Conservation (phyloP, 371 early-diverging fungal species). For the Zychaea mexicana region DNA sequence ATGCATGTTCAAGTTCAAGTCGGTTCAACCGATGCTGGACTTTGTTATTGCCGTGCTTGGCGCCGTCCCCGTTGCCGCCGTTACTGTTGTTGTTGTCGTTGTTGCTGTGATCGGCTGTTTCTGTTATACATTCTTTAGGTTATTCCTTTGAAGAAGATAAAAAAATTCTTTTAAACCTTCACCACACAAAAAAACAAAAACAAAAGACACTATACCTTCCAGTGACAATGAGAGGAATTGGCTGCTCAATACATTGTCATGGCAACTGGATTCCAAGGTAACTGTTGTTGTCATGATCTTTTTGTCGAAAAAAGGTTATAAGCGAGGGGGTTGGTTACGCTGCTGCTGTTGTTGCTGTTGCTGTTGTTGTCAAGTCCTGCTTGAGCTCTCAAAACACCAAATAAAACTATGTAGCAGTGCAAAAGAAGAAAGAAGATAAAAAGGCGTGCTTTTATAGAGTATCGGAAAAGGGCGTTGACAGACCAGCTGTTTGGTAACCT, state of each 20-base stretch:
- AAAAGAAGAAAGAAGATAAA: constrained; percentile 1
- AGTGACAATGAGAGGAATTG: not conserved
- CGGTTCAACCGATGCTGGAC: constrained; percentile 17
- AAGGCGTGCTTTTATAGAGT: not conserved
- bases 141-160: too few relatives aligned
- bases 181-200: not conserved
- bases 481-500: not conserved
- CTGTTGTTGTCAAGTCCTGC: not conserved
- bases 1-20: constrained; percentile 46
- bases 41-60: not conserved
- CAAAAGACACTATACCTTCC: not conserved
- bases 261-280: not conserved
- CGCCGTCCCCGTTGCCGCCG: not conserved
- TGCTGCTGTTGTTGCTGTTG: not conserved
- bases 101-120: not conserved
- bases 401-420: not conserved
- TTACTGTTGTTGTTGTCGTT: not conserved
- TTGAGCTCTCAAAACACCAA: not conserved
- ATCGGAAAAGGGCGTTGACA: not conserved
- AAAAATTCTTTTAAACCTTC: too few relatives aligned
- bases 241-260: not conserved
- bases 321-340: too few relatives aligned
- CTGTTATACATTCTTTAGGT: not conserved
- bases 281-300: not conserved
- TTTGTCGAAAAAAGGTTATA: not conserved